Conservation (phyloP, 169 alveolate species). For the Eimeria necatrix region DNA sequence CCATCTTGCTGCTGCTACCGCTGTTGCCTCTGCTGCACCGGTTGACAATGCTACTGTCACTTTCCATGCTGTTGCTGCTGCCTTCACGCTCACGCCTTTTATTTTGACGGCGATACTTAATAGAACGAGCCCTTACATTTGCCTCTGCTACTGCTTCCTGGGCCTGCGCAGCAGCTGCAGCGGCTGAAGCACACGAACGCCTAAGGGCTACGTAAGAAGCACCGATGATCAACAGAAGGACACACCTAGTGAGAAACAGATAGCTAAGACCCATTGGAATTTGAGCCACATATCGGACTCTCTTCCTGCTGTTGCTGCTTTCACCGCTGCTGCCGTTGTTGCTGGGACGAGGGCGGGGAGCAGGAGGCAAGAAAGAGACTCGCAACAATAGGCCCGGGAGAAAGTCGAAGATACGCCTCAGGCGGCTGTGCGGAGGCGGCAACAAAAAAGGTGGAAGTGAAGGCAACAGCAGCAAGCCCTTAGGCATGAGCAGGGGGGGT, state of each 20-base stretch:
- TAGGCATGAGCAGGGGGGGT: not conserved
- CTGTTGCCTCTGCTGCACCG: not conserved
- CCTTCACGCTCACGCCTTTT: not conserved
- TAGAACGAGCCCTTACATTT: not conserved
- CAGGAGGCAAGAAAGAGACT: constrained; percentile 9
- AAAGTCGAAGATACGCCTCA: not conserved
- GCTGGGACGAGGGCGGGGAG: not conserved
- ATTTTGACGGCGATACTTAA: not conserved
- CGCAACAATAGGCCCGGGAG: constrained; percentile 38
- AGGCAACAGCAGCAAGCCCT: constrained; percentile 35
- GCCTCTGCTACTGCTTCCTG: constrained; percentile 37
- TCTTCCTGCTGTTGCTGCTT: constrained; percentile 36
- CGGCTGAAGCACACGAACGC: constrained; percentile 28
- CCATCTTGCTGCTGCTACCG: constrained; percentile 26
- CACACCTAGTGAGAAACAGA: not conserved
- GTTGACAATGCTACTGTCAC: not conserved
- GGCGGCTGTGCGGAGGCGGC: constrained; percentile 14
- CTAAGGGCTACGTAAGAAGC: constrained; percentile 43
- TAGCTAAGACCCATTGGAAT: constrained; percentile 36
- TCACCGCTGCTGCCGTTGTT: constrained; percentile 4
- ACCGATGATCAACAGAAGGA: constrained; percentile 15
- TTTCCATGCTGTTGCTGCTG: not conserved
- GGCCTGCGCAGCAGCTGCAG: constrained; percentile 57
- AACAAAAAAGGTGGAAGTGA: not conserved
- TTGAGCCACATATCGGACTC: not conserved